phyloP scores from a whole-genome alignment of 1,139 yeast genomes.

The Suzukiozyma palmioleophila region DNA sequence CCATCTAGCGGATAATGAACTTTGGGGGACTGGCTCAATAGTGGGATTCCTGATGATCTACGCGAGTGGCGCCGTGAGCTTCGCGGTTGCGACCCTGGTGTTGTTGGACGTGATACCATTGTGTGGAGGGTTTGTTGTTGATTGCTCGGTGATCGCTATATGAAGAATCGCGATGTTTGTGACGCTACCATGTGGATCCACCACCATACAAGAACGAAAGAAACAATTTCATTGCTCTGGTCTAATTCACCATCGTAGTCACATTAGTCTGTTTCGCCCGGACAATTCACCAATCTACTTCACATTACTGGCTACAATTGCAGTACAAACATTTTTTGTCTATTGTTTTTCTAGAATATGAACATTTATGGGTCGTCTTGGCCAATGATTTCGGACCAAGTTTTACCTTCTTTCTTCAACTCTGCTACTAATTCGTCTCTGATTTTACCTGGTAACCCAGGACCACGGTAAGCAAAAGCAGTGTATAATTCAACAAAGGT shows the following conservation, averaged over 20 bases:
- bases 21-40: constrained; percentile 39
- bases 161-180: neutral
- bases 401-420: constrained; percentile 68
- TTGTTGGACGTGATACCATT: constrained; percentile 16
- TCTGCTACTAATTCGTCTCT: constrained; percentile 70
- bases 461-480: constrained; percentile 89
- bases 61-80: constrained; percentile 25
- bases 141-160: neutral
- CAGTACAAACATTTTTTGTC: no score
- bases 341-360: no score
- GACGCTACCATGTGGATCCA: no score
- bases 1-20: constrained; percentile 40
- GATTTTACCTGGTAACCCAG: constrained; percentile 76
- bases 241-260: no score
- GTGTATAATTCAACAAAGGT: constrained; percentile 82
- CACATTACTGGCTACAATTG: no score
- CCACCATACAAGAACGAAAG: no score
- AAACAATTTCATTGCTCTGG: no score
- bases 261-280: no score
- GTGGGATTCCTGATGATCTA: constrained; percentile 39
- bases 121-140: neutral
- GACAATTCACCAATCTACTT: no score
- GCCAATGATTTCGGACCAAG: constrained; percentile 78
- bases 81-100: constrained; percentile 13
- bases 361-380: no score